phyloP scores from a whole-genome alignment of 495 filamentous ascomycete genomes.

The Parathielavia appendiculata region DNA sequence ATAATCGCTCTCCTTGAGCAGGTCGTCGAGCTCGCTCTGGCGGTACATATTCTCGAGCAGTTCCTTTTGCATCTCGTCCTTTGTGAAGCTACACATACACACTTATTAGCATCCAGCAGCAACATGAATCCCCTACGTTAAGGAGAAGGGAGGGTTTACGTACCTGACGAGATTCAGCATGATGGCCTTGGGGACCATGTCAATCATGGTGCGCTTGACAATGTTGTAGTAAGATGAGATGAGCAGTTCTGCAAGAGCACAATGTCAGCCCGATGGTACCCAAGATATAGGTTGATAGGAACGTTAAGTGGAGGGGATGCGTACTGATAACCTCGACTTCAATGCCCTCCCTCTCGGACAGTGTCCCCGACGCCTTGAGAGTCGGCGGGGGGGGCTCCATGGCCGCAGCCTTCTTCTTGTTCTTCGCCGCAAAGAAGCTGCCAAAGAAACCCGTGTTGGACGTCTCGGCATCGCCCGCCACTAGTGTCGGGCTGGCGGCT shows the following conservation, averaged over 20 bases:
- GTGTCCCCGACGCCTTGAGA: conserved; percentile 85
- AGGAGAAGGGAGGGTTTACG: conserved; percentile 37
- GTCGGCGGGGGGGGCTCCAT: conserved; percentile 94
- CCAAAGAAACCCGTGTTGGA: conserved; percentile 81
- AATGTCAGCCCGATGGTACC: not conserved
- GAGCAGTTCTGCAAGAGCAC: conserved; percentile 63
- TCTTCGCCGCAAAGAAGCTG: conserved; percentile 95
- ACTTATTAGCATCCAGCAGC: not conserved
- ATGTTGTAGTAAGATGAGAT: conserved; percentile 98
- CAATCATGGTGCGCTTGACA: conserved; percentile 95
- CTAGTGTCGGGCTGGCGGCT: conserved; percentile 61
- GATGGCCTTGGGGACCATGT: conserved; percentile 99
- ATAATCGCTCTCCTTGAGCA: conserved; percentile 98
- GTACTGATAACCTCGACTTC: conserved; percentile 98
- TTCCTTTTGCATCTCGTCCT: conserved; percentile 98
- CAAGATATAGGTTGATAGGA: too few relatives aligned
- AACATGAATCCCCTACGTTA: not conserved
- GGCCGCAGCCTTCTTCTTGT: conserved; percentile 99
- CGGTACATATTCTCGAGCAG: conserved; percentile 98
- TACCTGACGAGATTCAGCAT: conserved; percentile 96
- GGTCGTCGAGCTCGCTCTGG: conserved; percentile 78
- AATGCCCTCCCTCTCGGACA: conserved; percentile 86
- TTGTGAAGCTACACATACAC: conserved; percentile 63
- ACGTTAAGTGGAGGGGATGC: conserved; percentile 30
- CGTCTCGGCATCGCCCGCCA: conserved; percentile 46